Percentiles rank a stretch among this genome's conserved stretches.
phyloP scores from a whole-genome alignment of 371 early-diverging fungal genomes.

The Mortierella sp. region DNA sequence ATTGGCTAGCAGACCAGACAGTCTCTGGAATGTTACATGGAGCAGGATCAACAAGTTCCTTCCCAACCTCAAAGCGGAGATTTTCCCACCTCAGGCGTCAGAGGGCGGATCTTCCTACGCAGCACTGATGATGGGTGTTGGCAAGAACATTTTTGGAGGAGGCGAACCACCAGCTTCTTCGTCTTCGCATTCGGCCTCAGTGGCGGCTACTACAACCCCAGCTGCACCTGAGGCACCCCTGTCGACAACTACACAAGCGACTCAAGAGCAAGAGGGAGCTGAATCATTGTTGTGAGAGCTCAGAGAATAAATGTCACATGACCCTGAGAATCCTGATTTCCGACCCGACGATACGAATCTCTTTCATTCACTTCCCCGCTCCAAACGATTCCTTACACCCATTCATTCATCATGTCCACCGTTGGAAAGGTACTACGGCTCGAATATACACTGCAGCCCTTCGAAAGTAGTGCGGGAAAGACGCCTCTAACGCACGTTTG shows the following conservation, averaged over 20 bases:
- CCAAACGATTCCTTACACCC: not conserved
- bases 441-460: not conserved
- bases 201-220: not conserved
- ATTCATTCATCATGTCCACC: constrained; percentile 31
- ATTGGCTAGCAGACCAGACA: constrained; percentile 31
- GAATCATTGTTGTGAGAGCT: no score
- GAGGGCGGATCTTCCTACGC: constrained; percentile 48
- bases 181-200: not conserved
- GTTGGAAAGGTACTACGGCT: constrained; percentile 46
- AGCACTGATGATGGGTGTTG: constrained; percentile 52
- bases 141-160: constrained; percentile 31
- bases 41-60: constrained; percentile 61
- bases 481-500: no score
- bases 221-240: not conserved
- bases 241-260: not conserved
- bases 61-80: constrained; percentile 68
- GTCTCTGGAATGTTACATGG: constrained; percentile 74
- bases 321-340: not conserved
- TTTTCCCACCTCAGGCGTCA: constrained; percentile 57
- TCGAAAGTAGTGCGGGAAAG: not conserved
- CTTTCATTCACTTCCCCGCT: not conserved
- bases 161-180: constrained; percentile 4
- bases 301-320: no score
- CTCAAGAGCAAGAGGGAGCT: not conserved
- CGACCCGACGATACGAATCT: not conserved